Percentiles rank a stretch among this genome's conserved stretches.
Conservation (phyloP, 148 eudicot species). For the Hydrangea macrophylla region DNA sequence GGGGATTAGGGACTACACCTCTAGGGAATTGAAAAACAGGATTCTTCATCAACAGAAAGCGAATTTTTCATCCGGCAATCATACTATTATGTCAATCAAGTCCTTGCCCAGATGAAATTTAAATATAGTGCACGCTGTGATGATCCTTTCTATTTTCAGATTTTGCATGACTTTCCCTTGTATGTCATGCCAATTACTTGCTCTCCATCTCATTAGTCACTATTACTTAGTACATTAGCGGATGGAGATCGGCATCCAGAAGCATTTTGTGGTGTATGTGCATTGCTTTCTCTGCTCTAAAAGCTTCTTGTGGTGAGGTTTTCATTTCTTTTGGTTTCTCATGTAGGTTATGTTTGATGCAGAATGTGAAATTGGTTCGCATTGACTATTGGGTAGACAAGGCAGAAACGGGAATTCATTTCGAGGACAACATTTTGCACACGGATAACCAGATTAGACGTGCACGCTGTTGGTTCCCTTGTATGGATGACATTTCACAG, state of each 20-base stretch:
- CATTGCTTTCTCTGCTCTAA: background rate
- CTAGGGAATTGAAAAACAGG: background rate
- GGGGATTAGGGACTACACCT: background rate
- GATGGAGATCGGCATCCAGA: constrained; percentile 2
- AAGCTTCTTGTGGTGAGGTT: constrained; percentile 36
- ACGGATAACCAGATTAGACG: constrained; percentile 95
- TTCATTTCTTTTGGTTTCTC: constrained; percentile 46
- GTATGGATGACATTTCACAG: constrained; percentile 85
- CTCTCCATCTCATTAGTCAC: background rate
- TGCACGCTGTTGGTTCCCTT: constrained; percentile 99
- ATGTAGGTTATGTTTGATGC: constrained; percentile 90
- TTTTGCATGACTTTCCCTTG: background rate
- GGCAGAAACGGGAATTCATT: constrained; percentile 93
- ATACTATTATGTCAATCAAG: background rate
- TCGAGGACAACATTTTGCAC: constrained; percentile 63
- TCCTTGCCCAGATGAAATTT: background rate
- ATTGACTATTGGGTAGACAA: constrained; percentile 99
- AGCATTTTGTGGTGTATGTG: background rate
- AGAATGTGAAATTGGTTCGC: constrained; percentile 78
- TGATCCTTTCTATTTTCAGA: background rate
- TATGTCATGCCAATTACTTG: background rate
- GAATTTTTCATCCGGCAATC: background rate
- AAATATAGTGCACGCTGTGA: background rate
- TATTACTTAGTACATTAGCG: background rate
- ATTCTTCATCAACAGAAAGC: background rate